Conservation (phyloP, 805 yeast species). For the Saturnispora gosingensis region DNA sequence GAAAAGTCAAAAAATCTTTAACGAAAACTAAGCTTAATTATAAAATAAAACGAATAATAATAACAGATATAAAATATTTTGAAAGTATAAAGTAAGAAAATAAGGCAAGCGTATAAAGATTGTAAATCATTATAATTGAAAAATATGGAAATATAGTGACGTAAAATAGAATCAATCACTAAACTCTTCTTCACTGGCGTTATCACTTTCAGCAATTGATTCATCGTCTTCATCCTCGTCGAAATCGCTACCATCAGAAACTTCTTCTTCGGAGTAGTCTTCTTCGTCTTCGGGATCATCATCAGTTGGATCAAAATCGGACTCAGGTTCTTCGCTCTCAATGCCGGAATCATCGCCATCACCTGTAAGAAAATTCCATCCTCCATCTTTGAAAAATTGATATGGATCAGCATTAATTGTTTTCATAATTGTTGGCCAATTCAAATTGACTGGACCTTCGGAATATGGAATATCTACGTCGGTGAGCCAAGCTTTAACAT, state of each 20-base stretch:
- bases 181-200: constrained; percentile 17
- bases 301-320: constrained; percentile 52
- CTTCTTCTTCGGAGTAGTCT: constrained; percentile 28
- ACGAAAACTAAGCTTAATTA: not conserved
- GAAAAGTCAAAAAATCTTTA: not conserved
- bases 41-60: not conserved
- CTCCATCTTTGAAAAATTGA: constrained; percentile 89
- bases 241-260: constrained; percentile 16
- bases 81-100: not conserved
- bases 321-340: constrained; percentile 60
- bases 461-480: constrained; percentile 93
- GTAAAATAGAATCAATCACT: not conserved
- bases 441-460: constrained; percentile 91
- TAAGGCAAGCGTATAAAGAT: not conserved
- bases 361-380: constrained; percentile 90
- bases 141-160: not conserved
- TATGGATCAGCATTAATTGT: constrained; percentile 88
- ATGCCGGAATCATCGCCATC: constrained; percentile 71
- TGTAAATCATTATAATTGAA: not conserved
- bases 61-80: not conserved
- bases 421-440: constrained; percentile 94
- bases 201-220: constrained; percentile 12
- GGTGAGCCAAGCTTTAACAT: constrained; percentile 93
- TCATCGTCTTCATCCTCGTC: constrained; percentile 18
- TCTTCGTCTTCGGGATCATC: constrained; percentile 53